These are phyloP conservation scores for Paracoccidioides brasiliensis DNA, from an alignment of 2,329 filamentous ascomycete genomes.

Conservation along the genomic window DNA sequence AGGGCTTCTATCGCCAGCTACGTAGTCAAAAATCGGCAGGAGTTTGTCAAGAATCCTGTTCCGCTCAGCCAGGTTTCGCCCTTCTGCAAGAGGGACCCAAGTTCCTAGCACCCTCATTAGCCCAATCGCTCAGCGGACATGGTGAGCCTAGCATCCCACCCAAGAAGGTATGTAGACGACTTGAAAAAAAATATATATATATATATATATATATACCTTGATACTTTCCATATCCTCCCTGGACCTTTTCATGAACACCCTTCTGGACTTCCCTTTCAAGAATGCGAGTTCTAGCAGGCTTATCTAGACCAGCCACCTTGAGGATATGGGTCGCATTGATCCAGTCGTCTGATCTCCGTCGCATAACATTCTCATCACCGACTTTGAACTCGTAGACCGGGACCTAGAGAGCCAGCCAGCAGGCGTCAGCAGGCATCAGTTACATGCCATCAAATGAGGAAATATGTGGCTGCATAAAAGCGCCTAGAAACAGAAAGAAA, in stretches of 20 bases:
- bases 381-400: conserved; percentile 92
- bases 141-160: neutral
- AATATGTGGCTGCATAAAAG: neutral
- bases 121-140: neutral
- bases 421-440: conserved; percentile 4
- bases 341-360: conserved; percentile 84
- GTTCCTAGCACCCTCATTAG: conserved; percentile 47
- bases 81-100: conserved; percentile 82
- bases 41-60: conserved; percentile 79
- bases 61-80: conserved; percentile 67
- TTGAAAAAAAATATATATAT: conserved; percentile 13
- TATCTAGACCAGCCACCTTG: conserved; percentile 94
- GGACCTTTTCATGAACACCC: conserved; percentile 91
- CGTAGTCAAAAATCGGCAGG: conserved; percentile 76
- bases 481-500: conserved; percentile 2
- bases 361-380: conserved; percentile 86
- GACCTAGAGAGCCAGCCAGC: conserved; percentile 44
- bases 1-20: conserved; percentile 71
- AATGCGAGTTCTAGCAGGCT: conserved; percentile 86
- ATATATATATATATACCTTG: too few relatives aligned
- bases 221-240: conserved; percentile 97
- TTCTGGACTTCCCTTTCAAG: conserved; percentile 95
- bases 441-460: neutral
- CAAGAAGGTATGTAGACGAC: neutral
- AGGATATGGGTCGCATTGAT: conserved; percentile 99